Conservation (phyloP, 2,329 filamentous ascomycete genomes). For the Hymenoscyphus fructigenus region DNA sequence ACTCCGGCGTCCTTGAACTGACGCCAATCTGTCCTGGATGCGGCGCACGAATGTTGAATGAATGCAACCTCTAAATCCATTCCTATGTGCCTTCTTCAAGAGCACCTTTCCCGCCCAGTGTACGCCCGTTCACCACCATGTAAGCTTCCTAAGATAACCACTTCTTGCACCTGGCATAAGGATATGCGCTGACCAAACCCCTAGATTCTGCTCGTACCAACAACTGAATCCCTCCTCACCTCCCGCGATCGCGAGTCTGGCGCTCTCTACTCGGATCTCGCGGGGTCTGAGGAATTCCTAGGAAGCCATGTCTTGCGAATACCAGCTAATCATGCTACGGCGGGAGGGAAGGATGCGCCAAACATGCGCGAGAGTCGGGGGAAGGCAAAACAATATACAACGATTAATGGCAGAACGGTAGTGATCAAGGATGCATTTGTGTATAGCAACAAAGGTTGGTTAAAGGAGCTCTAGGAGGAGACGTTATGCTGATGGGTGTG, state of each 20-base stretch:
- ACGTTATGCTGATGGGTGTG: conserved; percentile 30
- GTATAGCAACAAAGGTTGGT: conserved; percentile 91
- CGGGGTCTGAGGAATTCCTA: conserved; percentile 89
- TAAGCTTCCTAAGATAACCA: conserved; percentile 39
- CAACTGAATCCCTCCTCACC: conserved; percentile 86
- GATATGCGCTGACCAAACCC: conserved; percentile 13
- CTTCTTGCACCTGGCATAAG: background rate
- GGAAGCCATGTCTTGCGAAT: conserved; percentile 95
- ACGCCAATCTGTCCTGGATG: conserved; percentile 29
- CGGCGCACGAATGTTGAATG: conserved; percentile 48
- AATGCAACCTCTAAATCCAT: conserved; percentile 99
- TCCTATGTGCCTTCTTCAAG: conserved; percentile 97
- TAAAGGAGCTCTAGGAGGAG: conserved; percentile 4
- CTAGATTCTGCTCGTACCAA: conserved; percentile 83
- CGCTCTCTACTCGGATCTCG: conserved; percentile 73
- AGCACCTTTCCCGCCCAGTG: conserved; percentile 91
- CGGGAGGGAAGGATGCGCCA: conserved; percentile 57
- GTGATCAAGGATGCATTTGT: conserved; percentile 91
- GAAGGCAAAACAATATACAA: conserved; percentile 92
- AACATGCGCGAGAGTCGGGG: conserved; percentile 82
- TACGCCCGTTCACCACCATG: conserved; percentile 84
- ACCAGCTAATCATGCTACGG: conserved; percentile 53
- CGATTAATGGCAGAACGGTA: conserved; percentile 87
- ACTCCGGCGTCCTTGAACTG: conserved; percentile 27
- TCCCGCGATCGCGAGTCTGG: conserved; percentile 85